Conservation (phyloP, 2,329 filamentous ascomycete species). For the Fusarium sp. region DNA sequence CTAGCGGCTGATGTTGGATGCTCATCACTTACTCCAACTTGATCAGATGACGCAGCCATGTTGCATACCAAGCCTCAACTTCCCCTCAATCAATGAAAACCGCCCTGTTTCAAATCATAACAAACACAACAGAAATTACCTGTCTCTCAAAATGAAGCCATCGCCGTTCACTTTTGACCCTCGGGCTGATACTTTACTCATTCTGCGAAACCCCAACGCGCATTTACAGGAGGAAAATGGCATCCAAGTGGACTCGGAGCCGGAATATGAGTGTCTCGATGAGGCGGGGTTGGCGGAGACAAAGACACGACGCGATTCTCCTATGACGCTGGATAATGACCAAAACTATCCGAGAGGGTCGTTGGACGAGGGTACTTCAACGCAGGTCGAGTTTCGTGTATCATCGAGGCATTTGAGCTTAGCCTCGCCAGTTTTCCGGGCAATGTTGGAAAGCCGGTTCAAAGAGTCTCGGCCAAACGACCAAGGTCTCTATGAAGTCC, state of each 20-base stretch:
- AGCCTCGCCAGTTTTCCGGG: conserved; percentile 27
- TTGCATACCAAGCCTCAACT: conserved; percentile 15
- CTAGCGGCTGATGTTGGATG: conserved; percentile 14
- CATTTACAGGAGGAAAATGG: neutral
- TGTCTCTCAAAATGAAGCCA: conserved; percentile 6
- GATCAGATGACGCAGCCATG: conserved; percentile 28
- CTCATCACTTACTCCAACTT: conserved; percentile 24
- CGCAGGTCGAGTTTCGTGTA: conserved; percentile 14
- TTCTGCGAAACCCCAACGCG: conserved; percentile 13
- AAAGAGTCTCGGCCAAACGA: conserved; percentile 9
- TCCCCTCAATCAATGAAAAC: conserved; percentile 21
- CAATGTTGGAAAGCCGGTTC: conserved; percentile 24
- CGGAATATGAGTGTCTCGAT: conserved; percentile 16
- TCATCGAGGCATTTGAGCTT: conserved; percentile 27
- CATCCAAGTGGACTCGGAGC: conserved; percentile 12
- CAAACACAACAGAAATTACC: neutral
- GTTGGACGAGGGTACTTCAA: neutral
- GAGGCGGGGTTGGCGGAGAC: conserved; percentile 12
- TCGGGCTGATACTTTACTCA: conserved; percentile 18
- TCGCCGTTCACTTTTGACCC: conserved; percentile 23
- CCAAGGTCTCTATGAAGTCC: conserved; percentile 13
- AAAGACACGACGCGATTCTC: conserved; percentile 14
- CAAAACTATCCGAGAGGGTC: conserved; percentile 4
- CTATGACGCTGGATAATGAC: conserved; percentile 18
- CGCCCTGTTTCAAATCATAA: neutral